Conservation (phyloP, 805 yeast genomes). For the Candida pseudofarinosa region DNA sequence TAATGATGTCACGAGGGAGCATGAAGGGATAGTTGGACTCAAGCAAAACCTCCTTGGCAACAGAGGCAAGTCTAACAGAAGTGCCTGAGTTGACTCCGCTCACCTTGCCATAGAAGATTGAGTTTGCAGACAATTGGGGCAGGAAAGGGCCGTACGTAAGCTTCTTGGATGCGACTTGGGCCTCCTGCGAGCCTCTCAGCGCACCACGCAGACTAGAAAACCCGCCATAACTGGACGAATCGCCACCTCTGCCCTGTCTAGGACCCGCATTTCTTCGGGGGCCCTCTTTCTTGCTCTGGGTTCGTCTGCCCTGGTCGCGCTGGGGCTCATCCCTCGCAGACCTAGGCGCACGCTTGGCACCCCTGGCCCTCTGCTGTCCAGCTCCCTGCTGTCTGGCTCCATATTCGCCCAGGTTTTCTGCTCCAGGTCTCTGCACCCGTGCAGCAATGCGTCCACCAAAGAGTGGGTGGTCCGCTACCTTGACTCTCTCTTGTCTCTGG, state of each 20-base stretch:
- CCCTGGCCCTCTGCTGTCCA: not conserved
- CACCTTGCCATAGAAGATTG: conserved; percentile 37
- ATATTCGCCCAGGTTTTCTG: not conserved
- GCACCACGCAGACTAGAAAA: conserved; percentile 1
- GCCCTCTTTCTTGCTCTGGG: not conserved
- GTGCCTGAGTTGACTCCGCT: conserved; percentile 23
- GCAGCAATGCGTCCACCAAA: conserved; percentile 1
- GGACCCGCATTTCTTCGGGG: conserved; percentile 3
- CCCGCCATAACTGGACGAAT: not conserved
- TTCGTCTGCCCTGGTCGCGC: not conserved
- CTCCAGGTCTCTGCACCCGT: conserved; percentile 2
- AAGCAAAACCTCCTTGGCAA: conserved; percentile 34
- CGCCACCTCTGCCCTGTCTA: not conserved
- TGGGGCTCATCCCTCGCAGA: not conserved
- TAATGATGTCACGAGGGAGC: conserved; percentile 32
- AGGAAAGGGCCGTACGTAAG: conserved; percentile 10
- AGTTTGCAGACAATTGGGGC: conserved; percentile 20
- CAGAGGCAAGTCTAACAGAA: conserved; percentile 35
- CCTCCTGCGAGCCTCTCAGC: conserved; percentile 4
- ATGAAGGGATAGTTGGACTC: conserved; percentile 39
- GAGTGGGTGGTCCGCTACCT: conserved; percentile 20
- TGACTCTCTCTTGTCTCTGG: conserved; percentile 6
- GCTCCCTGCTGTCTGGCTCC: conserved; percentile 2
- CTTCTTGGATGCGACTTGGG: conserved; percentile 2
- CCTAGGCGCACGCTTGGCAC: conserved; percentile 1